phyloP scores from a whole-genome alignment of 108 stramenopile species.

The Cylindrotheca fusiformis region DNA sequence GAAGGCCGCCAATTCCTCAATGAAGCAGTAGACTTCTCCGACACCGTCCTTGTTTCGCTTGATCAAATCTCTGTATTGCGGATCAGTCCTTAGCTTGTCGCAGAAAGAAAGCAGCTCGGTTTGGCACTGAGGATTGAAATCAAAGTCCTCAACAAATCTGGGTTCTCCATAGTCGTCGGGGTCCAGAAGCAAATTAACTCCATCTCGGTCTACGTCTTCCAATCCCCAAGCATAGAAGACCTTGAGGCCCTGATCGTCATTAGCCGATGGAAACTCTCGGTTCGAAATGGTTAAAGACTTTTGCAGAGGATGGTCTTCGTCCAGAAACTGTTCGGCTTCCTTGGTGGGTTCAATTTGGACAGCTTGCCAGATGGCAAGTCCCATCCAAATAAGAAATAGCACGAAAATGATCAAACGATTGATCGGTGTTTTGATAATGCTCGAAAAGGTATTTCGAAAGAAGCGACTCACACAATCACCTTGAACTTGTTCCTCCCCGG shows the following conservation, averaged over 20 bases:
- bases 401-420: conserved; percentile 19
- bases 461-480: conserved; percentile 45
- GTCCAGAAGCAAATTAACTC: conserved; percentile 47
- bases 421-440: conserved; percentile 30
- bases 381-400: conserved; percentile 33
- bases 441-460: conserved; percentile 27
- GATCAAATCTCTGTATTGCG: conserved; percentile 33
- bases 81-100: conserved; percentile 38
- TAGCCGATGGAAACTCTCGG: conserved; percentile 33
- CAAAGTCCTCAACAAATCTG: conserved; percentile 26
- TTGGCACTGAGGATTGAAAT: conserved; percentile 46
- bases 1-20: conserved; percentile 48
- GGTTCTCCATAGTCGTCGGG: conserved; percentile 34
- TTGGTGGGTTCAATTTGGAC: conserved; percentile 42
- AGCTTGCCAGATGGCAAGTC: conserved; percentile 30
- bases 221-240: conserved; percentile 53
- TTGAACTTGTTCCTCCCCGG: conserved; percentile 20
- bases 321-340: conserved; percentile 44
- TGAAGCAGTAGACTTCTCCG: conserved; percentile 38
- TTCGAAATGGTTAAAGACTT: conserved; percentile 42
- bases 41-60: conserved; percentile 34
- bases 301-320: conserved; percentile 50
- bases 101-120: conserved; percentile 29
- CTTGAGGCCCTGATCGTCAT: conserved; percentile 40
- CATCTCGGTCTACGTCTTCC: conserved; percentile 39